These are phyloP conservation scores for Colletotrichum australisinense DNA, from an alignment of 2,329 filamentous ascomycete species.

Conservation along the genomic window DNA sequence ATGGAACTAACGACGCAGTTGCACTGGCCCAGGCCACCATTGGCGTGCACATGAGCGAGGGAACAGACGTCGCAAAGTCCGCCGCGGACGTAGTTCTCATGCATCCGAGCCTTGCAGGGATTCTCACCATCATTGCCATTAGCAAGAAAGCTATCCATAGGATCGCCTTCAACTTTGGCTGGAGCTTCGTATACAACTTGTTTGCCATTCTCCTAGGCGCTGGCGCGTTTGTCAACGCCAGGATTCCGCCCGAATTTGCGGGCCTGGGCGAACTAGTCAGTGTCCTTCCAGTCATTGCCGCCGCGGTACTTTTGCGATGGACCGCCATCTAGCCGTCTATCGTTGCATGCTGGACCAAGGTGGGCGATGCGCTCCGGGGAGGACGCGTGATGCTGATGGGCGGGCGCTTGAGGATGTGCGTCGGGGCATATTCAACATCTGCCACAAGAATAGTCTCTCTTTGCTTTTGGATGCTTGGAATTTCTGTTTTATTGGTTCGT, in stretches of 20 bases:
- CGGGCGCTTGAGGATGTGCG: slow-evolving; percentile 21
- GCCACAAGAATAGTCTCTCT: not conserved
- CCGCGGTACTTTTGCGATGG: slow-evolving; percentile 63
- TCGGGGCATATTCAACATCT: slow-evolving; percentile 26
- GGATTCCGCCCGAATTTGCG: slow-evolving; percentile 70
- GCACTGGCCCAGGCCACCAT: slow-evolving; percentile 78
- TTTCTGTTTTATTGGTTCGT: not conserved
- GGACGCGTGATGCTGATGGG: not conserved
- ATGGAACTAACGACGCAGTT: slow-evolving; percentile 83
- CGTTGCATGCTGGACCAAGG: not conserved
- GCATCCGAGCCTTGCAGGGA: slow-evolving; percentile 62
- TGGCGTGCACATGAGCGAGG: slow-evolving; percentile 74
- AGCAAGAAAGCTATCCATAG: slow-evolving; percentile 56
- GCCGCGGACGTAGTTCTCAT: slow-evolving; percentile 79
- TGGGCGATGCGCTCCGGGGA: not conserved
- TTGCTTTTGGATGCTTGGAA: not conserved
- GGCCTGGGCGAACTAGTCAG: slow-evolving; percentile 80
- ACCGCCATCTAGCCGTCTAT: slow-evolving; percentile 41
- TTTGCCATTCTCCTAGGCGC: slow-evolving; percentile 75
- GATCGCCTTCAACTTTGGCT: slow-evolving; percentile 76
- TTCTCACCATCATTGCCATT: slow-evolving; percentile 69
- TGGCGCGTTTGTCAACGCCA: slow-evolving; percentile 69
- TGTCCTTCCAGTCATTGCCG: slow-evolving; percentile 74
- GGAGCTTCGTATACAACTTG: slow-evolving; percentile 78
- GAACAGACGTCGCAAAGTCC: slow-evolving; percentile 72